A percentile compares a stretch with the other conserved stretches of the same genome.
Conservation (phyloP, 106 monocot species). For the Dactylorhiza incarnata region DNA sequence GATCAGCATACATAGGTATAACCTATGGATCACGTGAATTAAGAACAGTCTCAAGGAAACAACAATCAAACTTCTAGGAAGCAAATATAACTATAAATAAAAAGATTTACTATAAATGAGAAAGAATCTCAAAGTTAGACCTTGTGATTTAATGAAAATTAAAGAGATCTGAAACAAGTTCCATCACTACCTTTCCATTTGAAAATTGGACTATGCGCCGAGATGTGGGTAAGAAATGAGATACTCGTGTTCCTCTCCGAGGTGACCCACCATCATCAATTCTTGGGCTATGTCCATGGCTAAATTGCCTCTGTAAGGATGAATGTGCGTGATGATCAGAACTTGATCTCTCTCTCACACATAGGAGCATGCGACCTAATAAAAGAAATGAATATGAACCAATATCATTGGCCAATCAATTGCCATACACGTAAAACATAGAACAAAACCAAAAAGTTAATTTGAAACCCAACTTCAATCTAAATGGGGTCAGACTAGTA, state of each 20-base stretch:
- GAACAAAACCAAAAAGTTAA: background rate
- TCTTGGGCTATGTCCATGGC: constrained; percentile 76
- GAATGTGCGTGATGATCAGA: constrained; percentile 64
- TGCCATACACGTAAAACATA: background rate
- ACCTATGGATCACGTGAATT: background rate
- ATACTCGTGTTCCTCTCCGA: constrained; percentile 73
- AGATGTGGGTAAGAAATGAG: constrained; percentile 93
- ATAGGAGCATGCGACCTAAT: constrained; percentile 89
- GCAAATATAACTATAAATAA: background rate
- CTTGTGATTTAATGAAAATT: background rate
- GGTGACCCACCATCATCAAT: constrained; percentile 58
- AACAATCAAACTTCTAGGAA: background rate
- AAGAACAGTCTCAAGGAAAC: background rate
- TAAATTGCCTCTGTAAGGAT: constrained; percentile 92
- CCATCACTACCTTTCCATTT: constrained; percentile 62
- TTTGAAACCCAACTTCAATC: background rate
- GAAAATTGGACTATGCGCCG: constrained; percentile 97
- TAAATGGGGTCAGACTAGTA: background rate
- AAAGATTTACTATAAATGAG: background rate
- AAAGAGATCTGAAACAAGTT: background rate
- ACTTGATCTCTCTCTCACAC: constrained; percentile 78
- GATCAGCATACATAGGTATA: background rate
- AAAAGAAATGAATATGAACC: constrained; percentile 11
- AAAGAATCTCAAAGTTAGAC: background rate
- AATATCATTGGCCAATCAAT: background rate